Evolutionary conservation across 1,139 yeast species (phyloP), one percentile per base, ranked within the genome.

Genomic region (Blastobotrys niveus): DNA sequence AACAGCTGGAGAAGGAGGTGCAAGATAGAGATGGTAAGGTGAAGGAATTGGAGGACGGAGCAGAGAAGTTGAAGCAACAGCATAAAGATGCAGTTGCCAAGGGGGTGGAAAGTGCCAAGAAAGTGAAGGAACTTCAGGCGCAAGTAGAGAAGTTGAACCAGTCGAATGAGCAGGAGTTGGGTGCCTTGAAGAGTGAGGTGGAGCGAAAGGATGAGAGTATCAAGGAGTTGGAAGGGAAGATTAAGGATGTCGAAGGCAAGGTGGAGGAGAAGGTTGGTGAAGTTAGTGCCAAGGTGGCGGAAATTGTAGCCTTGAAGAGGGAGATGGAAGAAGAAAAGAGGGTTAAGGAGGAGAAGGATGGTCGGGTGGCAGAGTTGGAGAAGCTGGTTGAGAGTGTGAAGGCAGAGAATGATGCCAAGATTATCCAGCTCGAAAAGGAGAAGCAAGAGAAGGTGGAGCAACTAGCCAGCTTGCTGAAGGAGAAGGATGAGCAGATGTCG

Each of bases 1-100:
- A 47, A 32, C 39, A 38, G 26, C 38, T 40, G 18, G 45, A 47
- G 15, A 37, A 24, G 10, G 44, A 43, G 17, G 3, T 34, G 2
- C 5, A 34, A 34, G 26, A 2, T 14, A 34, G n/a, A 18, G 38
- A 34, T 22, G 27, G 12, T 5, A 34, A 19, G 18, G 22, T 34
- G 20, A 3, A 3, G 12, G 38, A 34, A 21, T 19, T 40, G 21
- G 32, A 33, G 20, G 34, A 49, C 29, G 46, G 48, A 32, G 38
- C 43, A 9, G 51, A 48, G 27, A 51, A 49, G 34, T 65, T 64
- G 7, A 61, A 76, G 52, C 70, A 60, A 49, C 60, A 36, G n/a
- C 45, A 49, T 33, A 22, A 33, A n/a, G 5, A 9, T 19, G 22
- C 14, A 3, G 36, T 33, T 33, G 7, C 36, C 4, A 43, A 44